Conservation (phyloP, 345 rosid species). For the Arabis hirsuta region DNA sequence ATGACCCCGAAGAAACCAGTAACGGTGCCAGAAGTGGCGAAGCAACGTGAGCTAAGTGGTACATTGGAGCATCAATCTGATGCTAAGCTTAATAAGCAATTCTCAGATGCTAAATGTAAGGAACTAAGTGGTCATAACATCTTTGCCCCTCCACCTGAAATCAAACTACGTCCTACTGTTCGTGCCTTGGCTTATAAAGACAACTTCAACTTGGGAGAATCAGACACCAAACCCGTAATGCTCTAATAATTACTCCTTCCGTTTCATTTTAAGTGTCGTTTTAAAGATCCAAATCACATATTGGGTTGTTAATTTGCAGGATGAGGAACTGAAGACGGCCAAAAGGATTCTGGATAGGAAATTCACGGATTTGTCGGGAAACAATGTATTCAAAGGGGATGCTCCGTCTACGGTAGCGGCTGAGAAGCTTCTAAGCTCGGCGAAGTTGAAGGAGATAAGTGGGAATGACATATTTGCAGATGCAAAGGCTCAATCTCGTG, state of each 20-base stretch:
- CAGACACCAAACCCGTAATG: constrained; percentile 26
- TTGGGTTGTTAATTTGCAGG: constrained; percentile 37
- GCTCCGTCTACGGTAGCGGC: constrained; percentile 49
- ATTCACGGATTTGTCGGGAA: constrained; percentile 77
- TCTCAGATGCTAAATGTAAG: constrained; percentile 83
- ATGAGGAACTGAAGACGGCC: constrained; percentile 72
- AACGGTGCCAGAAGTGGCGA: constrained; percentile 79
- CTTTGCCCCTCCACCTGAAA: constrained; percentile 97
- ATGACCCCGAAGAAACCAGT: constrained; percentile 74
- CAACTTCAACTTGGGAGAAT: constrained; percentile 72
- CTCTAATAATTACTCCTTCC: not conserved
- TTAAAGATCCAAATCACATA: not conserved
- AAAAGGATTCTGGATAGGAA: constrained; percentile 82
- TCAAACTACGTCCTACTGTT: constrained; percentile 68
- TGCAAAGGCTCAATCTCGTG: constrained; percentile 81
- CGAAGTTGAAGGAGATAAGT: constrained; percentile 81
- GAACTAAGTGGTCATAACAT: constrained; percentile 94
- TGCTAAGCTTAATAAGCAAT: constrained; percentile 76
- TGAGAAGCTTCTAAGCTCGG: constrained; percentile 70
- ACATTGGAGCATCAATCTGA: constrained; percentile 59
- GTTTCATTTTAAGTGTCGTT: not conserved
- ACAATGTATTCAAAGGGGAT: constrained; percentile 79
- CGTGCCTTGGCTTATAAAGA: constrained; percentile 78
- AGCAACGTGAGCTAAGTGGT: constrained; percentile 95
- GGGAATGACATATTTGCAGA: constrained; percentile 87